Base-by-base conservation (phyloP, 2,329 filamentous ascomycete species). In the Chrysosphaeria jannelii region DNA sequence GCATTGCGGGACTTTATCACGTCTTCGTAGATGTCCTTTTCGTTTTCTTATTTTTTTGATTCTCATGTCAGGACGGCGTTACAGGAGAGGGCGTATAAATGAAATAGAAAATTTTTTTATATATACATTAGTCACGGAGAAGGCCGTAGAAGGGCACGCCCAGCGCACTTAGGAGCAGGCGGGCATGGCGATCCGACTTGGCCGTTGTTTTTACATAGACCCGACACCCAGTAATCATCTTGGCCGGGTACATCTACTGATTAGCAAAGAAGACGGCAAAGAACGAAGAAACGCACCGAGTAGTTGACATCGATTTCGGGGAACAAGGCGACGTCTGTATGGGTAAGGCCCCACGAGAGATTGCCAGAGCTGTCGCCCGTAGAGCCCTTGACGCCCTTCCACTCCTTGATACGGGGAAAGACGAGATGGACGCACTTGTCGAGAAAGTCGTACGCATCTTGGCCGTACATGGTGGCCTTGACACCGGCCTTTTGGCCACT, bases 301-400 rank as follows among this genome's bases (percentile, higher is more conserved):
- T 85, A 90, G 50, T 90, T 91, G 35, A 76, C 63, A 45, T 91
- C 79, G 21, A 97, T 61, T 49, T 97, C 85, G 0, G 85, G 85
- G 47, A 93, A 97, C 32, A 74, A 50, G 23, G 69, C 63, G 36
- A 90, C 63, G 34, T 70, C 62, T 28, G 75, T 66, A 5, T 67
- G 53, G 9, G 55, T 56, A 35, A 97, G 53, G 33, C 85, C 85
- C 42, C 79, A 81, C 7, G 55, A 57, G 33, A 97, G 56, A 43
- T 93, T 91, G 18, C 85, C 85, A 30, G 69, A 68, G 38, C 64
- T 66, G 42, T 97, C 85, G 38, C 85, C 85, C 19, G 74, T 74
- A 20, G 50, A 59, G 15, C 41, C 53, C 33, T 46, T 39, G 26
- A 63, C 37, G 11, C 85, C 85, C 26, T 60, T 62, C 71, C 76